Evolutionary conservation across 2,329 filamentous ascomycete genomes (phyloP).

Genomic region (Decorospora gaudefroyi): DNA sequence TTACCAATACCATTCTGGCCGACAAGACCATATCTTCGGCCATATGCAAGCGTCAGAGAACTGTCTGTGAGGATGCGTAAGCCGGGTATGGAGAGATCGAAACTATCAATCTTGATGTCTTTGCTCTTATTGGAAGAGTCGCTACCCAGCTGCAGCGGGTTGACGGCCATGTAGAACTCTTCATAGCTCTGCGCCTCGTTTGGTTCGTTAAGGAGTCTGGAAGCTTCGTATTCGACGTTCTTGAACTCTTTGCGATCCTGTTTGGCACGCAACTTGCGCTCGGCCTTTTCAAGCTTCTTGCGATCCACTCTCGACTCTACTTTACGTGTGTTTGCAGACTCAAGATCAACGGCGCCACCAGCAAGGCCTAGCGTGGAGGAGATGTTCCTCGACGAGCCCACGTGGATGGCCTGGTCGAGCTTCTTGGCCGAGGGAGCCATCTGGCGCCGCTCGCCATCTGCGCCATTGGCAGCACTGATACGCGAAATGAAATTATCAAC

Average conservation of each 20-base stretch:
- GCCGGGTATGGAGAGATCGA: slow-evolving; percentile 91
- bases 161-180: slow-evolving; percentile 99
- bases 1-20: slow-evolving; percentile 96
- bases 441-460: slow-evolving; percentile 67
- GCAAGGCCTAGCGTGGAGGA: slow-evolving; percentile 92
- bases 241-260: slow-evolving; percentile 99
- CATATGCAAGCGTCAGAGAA: slow-evolving; percentile 85
- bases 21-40: slow-evolving; percentile 92
- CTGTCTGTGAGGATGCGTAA: slow-evolving; percentile 89
- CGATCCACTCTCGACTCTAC: slow-evolving; percentile 96
- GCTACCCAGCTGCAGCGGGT: slow-evolving; percentile 89
- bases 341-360: slow-evolving; percentile 82
- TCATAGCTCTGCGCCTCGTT: slow-evolving; percentile 91
- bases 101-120: slow-evolving; percentile 96
- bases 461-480: slow-evolving; percentile 73
- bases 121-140: slow-evolving; percentile 81
- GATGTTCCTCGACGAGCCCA: slow-evolving; percentile 91
- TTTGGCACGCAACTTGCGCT: slow-evolving; percentile 96
- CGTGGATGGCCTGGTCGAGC: slow-evolving; percentile 92
- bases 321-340: slow-evolving; percentile 89
- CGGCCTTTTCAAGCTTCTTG: slow-evolving; percentile 99
- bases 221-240: slow-evolving; percentile 97
- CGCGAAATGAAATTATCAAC: slow-evolving; percentile 88
- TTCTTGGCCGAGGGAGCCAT: slow-evolving; percentile 78
- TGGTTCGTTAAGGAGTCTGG: slow-evolving; percentile 79